phyloP scores from a whole-genome alignment of 305 asterid species.

The Fraxinus ornus region DNA sequence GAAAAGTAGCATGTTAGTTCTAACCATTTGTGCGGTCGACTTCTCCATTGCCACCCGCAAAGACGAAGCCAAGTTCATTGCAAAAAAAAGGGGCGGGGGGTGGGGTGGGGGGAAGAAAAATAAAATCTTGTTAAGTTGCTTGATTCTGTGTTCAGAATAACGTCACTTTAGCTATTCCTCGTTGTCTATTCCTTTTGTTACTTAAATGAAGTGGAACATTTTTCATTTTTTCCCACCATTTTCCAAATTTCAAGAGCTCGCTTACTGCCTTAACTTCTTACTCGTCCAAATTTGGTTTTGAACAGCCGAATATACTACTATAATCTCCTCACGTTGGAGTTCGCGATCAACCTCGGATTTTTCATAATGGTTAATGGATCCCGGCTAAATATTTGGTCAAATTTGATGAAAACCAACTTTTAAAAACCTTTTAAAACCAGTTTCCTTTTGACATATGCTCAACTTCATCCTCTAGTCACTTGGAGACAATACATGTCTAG shows the following conservation, averaged over 20 bases:
- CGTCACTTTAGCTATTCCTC: neutral
- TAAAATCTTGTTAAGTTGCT: neutral
- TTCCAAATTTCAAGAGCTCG: neutral
- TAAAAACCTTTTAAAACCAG: too few species aligned
- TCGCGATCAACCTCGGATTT: neutral
- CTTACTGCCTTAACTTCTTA: neutral
- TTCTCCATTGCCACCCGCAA: constrained; percentile 45
- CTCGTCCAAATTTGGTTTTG: too few species aligned
- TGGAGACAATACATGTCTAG: neutral
- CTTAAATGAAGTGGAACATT: neutral
- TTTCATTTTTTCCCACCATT: neutral
- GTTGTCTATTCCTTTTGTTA: neutral
- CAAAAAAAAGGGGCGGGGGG: too few species aligned
- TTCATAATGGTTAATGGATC: too few species aligned
- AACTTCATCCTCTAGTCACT: neutral
- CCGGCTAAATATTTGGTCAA: neutral
- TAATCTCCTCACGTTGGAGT: neutral
- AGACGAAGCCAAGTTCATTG: constrained; percentile 3
- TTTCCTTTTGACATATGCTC: neutral
- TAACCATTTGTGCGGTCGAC: constrained; percentile 44
- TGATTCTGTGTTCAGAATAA: neutral
- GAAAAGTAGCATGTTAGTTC: constrained; percentile 36
- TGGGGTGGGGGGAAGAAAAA: too few species aligned
- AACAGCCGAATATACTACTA: too few species aligned
- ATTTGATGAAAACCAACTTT: neutral